phyloP scores from a whole-genome alignment of 2,329 filamentous ascomycete genomes.

The Aspergillus neotritici region DNA sequence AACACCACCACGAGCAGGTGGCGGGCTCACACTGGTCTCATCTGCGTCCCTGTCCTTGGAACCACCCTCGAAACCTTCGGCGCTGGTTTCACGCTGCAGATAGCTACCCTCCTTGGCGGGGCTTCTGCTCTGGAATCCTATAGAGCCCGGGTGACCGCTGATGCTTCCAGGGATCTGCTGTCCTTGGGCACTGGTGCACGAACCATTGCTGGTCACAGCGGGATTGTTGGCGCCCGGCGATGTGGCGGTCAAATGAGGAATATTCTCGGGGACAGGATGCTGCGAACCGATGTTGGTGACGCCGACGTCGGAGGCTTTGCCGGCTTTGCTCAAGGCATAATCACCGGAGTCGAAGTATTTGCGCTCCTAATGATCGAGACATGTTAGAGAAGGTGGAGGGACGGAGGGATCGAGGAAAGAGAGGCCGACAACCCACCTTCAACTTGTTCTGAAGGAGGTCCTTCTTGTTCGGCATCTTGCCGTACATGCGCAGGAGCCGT shows the following conservation, averaged over 20 bases:
- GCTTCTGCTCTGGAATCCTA: slow-evolving; percentile 58
- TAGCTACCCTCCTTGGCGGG: slow-evolving; percentile 89
- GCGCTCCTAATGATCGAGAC: slow-evolving; percentile 62
- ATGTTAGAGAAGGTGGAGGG: slow-evolving; percentile 1
- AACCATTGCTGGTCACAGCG: slow-evolving; percentile 26
- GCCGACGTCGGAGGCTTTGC: slow-evolving; percentile 90
- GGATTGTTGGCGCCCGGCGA: slow-evolving; percentile 39
- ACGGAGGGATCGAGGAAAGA: not conserved
- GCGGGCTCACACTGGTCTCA: slow-evolving; percentile 42
- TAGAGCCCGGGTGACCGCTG: slow-evolving; percentile 34
- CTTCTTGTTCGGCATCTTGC: slow-evolving; percentile 93
- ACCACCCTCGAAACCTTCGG: slow-evolving; percentile 39
- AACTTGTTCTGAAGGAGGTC: slow-evolving; percentile 97
- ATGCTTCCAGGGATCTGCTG: slow-evolving; percentile 42
- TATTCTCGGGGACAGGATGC: slow-evolving; percentile 91
- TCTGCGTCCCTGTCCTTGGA: slow-evolving; percentile 41
- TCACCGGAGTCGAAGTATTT: slow-evolving; percentile 98
- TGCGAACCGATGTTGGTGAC: slow-evolving; percentile 90
- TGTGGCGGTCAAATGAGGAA: slow-evolving; percentile 77
- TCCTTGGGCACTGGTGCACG: slow-evolving; percentile 26
- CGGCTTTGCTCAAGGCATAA: slow-evolving; percentile 94
- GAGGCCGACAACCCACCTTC: slow-evolving; percentile 51
- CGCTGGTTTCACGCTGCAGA: slow-evolving; percentile 74
- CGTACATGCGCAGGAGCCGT: slow-evolving; percentile 92
- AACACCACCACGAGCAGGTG: slow-evolving; percentile 49